Percentiles rank a stretch among this genome's conserved stretches.
These are phyloP conservation scores for Escallonia rubra DNA, from an alignment of 129 eudicot genomes.

Conservation along the genomic window DNA sequence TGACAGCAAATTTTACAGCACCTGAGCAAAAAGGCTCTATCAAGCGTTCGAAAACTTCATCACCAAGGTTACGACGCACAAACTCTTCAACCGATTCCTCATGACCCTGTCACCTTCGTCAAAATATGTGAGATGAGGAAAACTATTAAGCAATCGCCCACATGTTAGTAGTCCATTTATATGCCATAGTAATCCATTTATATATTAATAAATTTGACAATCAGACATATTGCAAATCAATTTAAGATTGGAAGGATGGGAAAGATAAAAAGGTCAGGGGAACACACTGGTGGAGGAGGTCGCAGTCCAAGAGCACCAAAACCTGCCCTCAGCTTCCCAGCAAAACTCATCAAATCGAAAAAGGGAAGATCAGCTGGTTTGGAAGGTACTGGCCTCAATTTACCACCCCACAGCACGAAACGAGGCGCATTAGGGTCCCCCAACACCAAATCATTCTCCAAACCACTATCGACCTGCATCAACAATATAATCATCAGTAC, in stretches of 20 bases:
- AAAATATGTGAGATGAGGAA: constrained; percentile 25
- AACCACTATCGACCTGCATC: constrained; percentile 73
- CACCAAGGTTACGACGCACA: constrained; percentile 94
- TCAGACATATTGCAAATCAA: neutral
- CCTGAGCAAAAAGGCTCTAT: constrained; percentile 99
- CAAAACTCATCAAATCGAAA: constrained; percentile 83
- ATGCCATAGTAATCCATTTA: no score
- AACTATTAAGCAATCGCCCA: neutral
- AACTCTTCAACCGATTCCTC: constrained; percentile 97
- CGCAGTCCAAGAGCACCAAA: constrained; percentile 93
- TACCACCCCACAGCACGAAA: constrained; percentile 81
- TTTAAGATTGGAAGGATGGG: neutral
- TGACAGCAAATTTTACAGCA: constrained; percentile 7
- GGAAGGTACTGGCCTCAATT: constrained; percentile 82
- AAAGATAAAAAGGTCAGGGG: neutral
- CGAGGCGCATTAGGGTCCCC: constrained; percentile 96
- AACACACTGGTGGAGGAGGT: constrained; percentile 80
- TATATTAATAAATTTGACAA: no score
- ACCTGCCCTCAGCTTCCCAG: constrained; percentile 94
- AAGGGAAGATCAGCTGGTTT: constrained; percentile 70
- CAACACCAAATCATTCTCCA: constrained; percentile 83
- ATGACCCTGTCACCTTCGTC: constrained; percentile 59
- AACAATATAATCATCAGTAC: neutral
- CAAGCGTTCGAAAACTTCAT: constrained; percentile 91
- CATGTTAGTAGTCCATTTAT: no score